Evolutionary conservation across 768 basidiomycete genomes (phyloP).

Genomic region (Lyophyllum shimeji): DNA sequence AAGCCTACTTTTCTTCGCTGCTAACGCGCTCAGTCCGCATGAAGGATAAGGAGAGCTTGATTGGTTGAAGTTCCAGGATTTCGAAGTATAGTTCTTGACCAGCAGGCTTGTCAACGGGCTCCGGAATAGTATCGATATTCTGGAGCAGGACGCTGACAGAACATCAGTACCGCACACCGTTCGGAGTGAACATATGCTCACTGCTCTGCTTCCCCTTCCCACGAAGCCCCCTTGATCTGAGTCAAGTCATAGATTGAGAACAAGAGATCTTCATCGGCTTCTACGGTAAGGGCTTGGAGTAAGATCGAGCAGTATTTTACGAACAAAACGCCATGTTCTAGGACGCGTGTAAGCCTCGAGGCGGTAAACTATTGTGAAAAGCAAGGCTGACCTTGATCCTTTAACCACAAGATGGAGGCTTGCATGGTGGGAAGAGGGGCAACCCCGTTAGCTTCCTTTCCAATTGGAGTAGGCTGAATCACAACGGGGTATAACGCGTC

Average conservation of each 20-base stretch:
- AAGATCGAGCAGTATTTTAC: conserved; percentile 96
- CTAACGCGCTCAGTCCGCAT: conserved; percentile 95
- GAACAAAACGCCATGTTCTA: conserved; percentile 98
- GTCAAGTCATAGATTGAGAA: conserved; percentile 91
- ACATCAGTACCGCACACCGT: conserved; percentile 1
- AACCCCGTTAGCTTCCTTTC: conserved; percentile 70
- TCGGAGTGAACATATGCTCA: conserved; percentile 33
- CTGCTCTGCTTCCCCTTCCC: conserved; percentile 81
- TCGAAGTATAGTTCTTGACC: conserved; percentile 94
- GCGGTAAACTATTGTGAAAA: background rate
- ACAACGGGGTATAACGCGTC: conserved; percentile 95
- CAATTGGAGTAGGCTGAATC: conserved; percentile 88
- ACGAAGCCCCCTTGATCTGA: conserved; percentile 87
- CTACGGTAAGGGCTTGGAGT: conserved; percentile 91
- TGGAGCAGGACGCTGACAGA: conserved; percentile 66
- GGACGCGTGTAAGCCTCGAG: background rate
- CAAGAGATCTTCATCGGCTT: conserved; percentile 95
- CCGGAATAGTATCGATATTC: conserved; percentile 64
- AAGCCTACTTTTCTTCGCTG: conserved; percentile 84
- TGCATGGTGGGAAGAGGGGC: conserved; percentile 89
- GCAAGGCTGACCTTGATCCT: conserved; percentile 77
- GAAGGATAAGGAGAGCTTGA: conserved; percentile 90
- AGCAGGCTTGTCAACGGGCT: conserved; percentile 61
- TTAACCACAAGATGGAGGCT: conserved; percentile 83
- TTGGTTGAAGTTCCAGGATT: conserved; percentile 90